phyloP scores from a whole-genome alignment of 169 alveolate genomes.

The Besnoitia besnoiti region DNA sequence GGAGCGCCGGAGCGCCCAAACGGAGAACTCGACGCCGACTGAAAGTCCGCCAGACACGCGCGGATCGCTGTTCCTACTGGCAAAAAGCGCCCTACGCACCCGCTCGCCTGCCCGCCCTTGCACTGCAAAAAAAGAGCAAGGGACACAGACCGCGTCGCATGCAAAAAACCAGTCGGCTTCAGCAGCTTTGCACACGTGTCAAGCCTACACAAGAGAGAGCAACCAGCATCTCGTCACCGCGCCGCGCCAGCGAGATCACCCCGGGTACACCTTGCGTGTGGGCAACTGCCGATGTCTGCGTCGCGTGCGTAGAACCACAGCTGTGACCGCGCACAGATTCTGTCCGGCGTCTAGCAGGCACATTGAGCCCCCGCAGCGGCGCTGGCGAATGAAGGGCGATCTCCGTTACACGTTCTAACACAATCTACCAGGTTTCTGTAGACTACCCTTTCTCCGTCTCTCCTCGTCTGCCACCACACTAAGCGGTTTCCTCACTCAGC shows the following conservation, averaged over 20 bases:
- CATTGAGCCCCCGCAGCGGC: too few relatives aligned
- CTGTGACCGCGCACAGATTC: too few relatives aligned
- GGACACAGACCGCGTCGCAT: not conserved
- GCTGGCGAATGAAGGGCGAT: too few relatives aligned
- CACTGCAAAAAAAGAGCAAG: not conserved
- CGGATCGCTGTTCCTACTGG: constrained; percentile 50
- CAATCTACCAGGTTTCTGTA: too few relatives aligned
- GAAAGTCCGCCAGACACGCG: constrained; percentile 9
- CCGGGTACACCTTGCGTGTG: not conserved
- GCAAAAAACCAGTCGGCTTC: not conserved
- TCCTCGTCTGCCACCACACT: too few relatives aligned
- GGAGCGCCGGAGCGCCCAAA: not conserved
- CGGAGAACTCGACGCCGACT: not conserved
- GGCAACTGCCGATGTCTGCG: too few relatives aligned
- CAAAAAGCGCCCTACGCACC: constrained; percentile 49
- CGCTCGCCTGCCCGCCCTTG: constrained; percentile 60
- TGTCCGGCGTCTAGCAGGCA: too few relatives aligned
- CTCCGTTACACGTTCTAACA: too few relatives aligned
- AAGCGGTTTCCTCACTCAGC: too few relatives aligned
- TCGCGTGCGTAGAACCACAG: too few relatives aligned
- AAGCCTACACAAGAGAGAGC: not conserved
- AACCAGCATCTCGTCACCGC: not conserved
- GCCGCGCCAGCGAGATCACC: not conserved
- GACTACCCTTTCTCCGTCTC: too few relatives aligned
- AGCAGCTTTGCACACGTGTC: not conserved